These are phyloP conservation scores for Eurotiales sp. DNA, from an alignment of 2,329 filamentous ascomycete genomes.

Conservation along the genomic window DNA sequence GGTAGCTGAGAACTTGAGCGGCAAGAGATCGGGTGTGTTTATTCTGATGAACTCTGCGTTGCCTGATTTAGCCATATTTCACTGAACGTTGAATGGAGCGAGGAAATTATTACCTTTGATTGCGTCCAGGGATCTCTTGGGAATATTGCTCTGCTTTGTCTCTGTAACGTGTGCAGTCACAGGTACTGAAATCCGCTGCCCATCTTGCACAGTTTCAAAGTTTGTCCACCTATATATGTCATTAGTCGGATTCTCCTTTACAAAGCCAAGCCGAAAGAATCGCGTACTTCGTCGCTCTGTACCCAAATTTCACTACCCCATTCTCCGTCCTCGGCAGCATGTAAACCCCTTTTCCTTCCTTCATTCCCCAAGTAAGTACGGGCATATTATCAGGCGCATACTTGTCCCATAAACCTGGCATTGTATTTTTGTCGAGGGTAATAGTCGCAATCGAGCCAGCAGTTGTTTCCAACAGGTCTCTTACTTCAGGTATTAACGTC, in stretches of 20 bases:
- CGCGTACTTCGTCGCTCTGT: slow-evolving; percentile 50
- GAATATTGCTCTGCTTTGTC: background rate
- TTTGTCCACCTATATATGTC: slow-evolving; percentile 36
- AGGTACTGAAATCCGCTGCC: slow-evolving; percentile 17
- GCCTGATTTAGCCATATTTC: no score
- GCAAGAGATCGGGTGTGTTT: slow-evolving; percentile 19
- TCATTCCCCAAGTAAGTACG: slow-evolving; percentile 36
- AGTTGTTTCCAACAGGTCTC: slow-evolving; percentile 46
- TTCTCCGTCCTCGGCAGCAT: slow-evolving; percentile 45
- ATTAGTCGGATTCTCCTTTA: background rate
- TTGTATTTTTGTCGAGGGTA: slow-evolving; percentile 33
- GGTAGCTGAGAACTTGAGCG: slow-evolving; percentile 38
- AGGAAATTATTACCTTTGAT: background rate
- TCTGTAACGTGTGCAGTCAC: background rate
- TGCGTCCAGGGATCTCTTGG: background rate
- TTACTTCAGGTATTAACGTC: slow-evolving; percentile 36
- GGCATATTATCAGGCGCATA: slow-evolving; percentile 46
- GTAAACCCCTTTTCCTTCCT: slow-evolving; percentile 39
- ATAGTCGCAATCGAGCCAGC: slow-evolving; percentile 45
- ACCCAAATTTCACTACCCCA: slow-evolving; percentile 49
- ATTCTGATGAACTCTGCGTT: slow-evolving; percentile 18
- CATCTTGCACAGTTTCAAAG: slow-evolving; percentile 40
- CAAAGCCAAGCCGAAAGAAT: background rate
- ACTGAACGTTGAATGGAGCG: no score
- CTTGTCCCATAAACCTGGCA: slow-evolving; percentile 35